phyloP scores from a whole-genome alignment of 345 rosid species.

The Odontarrhena argentea region DNA sequence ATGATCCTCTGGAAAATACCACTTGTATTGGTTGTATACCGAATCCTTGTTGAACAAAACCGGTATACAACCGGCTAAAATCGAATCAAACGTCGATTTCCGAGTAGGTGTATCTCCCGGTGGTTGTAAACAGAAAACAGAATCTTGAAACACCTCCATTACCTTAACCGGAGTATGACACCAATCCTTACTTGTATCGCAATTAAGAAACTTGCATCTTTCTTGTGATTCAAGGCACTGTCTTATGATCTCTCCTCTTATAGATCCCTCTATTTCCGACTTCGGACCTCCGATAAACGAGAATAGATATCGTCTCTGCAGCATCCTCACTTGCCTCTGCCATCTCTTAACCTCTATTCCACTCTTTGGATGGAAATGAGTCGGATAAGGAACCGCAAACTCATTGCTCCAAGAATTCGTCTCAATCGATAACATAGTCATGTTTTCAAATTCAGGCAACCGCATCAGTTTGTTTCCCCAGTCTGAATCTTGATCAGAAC shows the following conservation, averaged over 20 bases:
- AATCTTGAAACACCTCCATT: slow-evolving; percentile 43
- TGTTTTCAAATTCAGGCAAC: slow-evolving; percentile 42
- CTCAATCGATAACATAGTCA: slow-evolving; percentile 48
- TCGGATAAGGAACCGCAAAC: slow-evolving; percentile 50
- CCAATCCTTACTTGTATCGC: slow-evolving; percentile 36
- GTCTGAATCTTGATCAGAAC: slow-evolving; percentile 34
- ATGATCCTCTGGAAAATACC: slow-evolving; percentile 54
- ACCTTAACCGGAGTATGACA: slow-evolving; percentile 42
- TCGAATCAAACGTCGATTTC: slow-evolving; percentile 56
- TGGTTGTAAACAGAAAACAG: slow-evolving; percentile 57
- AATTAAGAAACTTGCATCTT: slow-evolving; percentile 46
- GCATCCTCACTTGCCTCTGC: slow-evolving; percentile 41
- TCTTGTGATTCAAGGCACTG: slow-evolving; percentile 44
- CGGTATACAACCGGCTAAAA: slow-evolving; percentile 59
- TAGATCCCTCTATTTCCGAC: slow-evolving; percentile 32
- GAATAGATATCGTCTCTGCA: slow-evolving; percentile 36
- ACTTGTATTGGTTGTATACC: slow-evolving; percentile 49
- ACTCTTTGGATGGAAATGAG: slow-evolving; percentile 47
- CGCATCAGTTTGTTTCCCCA: slow-evolving; percentile 55
- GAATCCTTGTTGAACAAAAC: slow-evolving; percentile 56
- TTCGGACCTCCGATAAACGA: slow-evolving; percentile 46
- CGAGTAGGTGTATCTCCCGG: slow-evolving; percentile 66
- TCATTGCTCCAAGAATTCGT: slow-evolving; percentile 36
- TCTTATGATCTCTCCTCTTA: slow-evolving; percentile 46
- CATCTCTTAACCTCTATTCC: slow-evolving; percentile 37